Evolutionary conservation across 2,329 filamentous ascomycete genomes (phyloP).

Genomic region (Paramyrothecium roridum): DNA sequence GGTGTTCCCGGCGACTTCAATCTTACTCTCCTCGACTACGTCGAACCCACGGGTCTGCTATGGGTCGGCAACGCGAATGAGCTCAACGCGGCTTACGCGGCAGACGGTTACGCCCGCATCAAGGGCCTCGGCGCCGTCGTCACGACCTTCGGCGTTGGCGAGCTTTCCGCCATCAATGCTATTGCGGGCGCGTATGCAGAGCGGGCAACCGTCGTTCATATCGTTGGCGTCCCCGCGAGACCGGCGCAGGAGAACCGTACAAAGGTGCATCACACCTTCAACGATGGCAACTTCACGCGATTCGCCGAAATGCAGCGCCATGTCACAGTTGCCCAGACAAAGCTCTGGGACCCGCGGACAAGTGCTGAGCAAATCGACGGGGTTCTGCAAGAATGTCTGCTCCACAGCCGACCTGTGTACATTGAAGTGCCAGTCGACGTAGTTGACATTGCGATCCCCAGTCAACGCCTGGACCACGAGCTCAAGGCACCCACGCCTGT

Average conservation of each 20-base stretch:
- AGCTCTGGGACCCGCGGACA: slow-evolving; percentile 37
- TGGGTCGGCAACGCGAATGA: slow-evolving; percentile 56
- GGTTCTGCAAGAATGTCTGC: slow-evolving; percentile 44
- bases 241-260: slow-evolving; percentile 37
- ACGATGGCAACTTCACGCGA: slow-evolving; percentile 49
- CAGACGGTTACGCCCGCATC: slow-evolving; percentile 55
- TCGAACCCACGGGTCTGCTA: slow-evolving; percentile 29
- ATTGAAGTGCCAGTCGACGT: slow-evolving; percentile 54
- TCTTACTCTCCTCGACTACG: slow-evolving; percentile 31
- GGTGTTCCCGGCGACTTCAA: slow-evolving; percentile 45
- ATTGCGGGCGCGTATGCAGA: slow-evolving; percentile 58
- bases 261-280: slow-evolving; percentile 51
- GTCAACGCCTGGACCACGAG: slow-evolving; percentile 6
- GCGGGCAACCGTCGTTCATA: slow-evolving; percentile 52
- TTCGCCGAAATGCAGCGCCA: slow-evolving; percentile 47
- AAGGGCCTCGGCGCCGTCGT: slow-evolving; percentile 48
- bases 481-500: slow-evolving; percentile 16
- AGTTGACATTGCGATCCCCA: slow-evolving; percentile 32
- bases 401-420: slow-evolving; percentile 53
- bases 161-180: slow-evolving; percentile 55
- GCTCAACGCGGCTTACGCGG: slow-evolving; percentile 54
- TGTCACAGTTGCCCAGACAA: slow-evolving; percentile 45
- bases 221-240: slow-evolving; percentile 50
- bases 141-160: slow-evolving; percentile 60
- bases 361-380: slow-evolving; percentile 49